Evolutionary conservation across 192 early-diverging fungal genomes (phyloP), one percentile per base, ranked within the genome.

Genomic region (Coemansia sp.): DNA sequence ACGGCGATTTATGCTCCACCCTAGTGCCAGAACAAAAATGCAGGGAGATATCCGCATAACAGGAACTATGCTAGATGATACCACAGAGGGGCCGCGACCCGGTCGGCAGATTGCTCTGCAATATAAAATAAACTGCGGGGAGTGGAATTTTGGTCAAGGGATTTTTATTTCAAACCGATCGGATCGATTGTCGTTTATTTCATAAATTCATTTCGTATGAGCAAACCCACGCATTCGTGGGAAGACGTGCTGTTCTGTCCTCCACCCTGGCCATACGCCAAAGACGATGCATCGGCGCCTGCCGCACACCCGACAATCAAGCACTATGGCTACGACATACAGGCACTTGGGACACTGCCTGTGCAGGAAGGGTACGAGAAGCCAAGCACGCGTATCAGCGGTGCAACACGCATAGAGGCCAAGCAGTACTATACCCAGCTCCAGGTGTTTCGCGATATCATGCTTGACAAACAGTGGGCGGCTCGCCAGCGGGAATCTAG

Each of bases 401-500:
- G 10, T 35, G 33, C 33, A 7, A 35, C 33, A 14, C 9, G 14
- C 14, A 35, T 14, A 35, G 55, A 64, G 35, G 60, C 65, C 25
- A 63, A 31, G 18, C 60, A 66, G 12, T 74, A 67, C 30, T 74
- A 74, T 45, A 46, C 53, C 11, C 71, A 74, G 42, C 67, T 64
- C 25, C 38, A 61, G 25, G 60, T 74, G 14, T 74, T 67, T 43
- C 72, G 65, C 12, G 54, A 60, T 11, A 54, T 64, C 32, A 75
- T 75, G 65, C 60, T 66, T 24, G 62, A 68, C 35, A 49, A 49
- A 16, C 12, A 51, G 3, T 75, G 58, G 62, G 21, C 42, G 16
- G 56, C 47, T 12, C 27, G 47, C 5, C 47, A 49, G 24, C 24
- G 11, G 24, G 47, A 18, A 10, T 12, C 33, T 14, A 14, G 9